Base-by-base conservation (phyloP, 768 basidiomycete genomes). In the Boletus barrowsii region DNA sequence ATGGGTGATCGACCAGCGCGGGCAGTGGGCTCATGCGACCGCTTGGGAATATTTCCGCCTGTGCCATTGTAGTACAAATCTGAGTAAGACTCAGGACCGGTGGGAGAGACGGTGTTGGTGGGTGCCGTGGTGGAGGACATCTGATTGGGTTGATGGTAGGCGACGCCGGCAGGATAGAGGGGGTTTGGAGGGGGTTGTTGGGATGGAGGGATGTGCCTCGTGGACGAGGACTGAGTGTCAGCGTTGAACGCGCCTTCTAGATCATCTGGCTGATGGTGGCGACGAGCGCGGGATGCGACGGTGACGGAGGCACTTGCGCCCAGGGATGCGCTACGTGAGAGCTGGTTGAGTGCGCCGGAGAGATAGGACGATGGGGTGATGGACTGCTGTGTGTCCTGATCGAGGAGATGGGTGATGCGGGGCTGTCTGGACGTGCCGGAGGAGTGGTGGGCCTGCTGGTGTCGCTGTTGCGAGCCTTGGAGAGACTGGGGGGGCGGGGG, bases 241-340 rank as follows among this genome's bases (percentile, higher is more conserved):
- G 71, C 69, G 70, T 69, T 68, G 61, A 76, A 76, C 54, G 78
- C 76, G 55, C 76, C 74, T 55, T 88, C 86, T 41, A 87, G 71
- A 73, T 88, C 87, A 58, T 87, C 86, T 53, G 79, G 80, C 57
- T 83, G 78, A 68, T 86, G 86, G 64, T 84, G 87, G 62, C 86
- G 83, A 58, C 85, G 80, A 32, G 72, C 65, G 57, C 83, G 79
- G 54, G 81, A 69, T 45, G 81, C 68, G 11, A 33, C 57, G 65
- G 65, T 64, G 43, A 71, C 72, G 49, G 77, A 71, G 41, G 74
- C 75, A 40, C 75, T 79, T 36, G 68, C 68, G 46, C 83, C 79
- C 50, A 88, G 67, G 43, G 88, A 90, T 49, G 84, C 74, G 70
- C 87, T 89, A 60, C 88, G 81, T 17, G 84, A 72, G 52, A 89